phyloP scores from a whole-genome alignment of 2,329 filamentous ascomycete species.

The Fusarium chuoi region DNA sequence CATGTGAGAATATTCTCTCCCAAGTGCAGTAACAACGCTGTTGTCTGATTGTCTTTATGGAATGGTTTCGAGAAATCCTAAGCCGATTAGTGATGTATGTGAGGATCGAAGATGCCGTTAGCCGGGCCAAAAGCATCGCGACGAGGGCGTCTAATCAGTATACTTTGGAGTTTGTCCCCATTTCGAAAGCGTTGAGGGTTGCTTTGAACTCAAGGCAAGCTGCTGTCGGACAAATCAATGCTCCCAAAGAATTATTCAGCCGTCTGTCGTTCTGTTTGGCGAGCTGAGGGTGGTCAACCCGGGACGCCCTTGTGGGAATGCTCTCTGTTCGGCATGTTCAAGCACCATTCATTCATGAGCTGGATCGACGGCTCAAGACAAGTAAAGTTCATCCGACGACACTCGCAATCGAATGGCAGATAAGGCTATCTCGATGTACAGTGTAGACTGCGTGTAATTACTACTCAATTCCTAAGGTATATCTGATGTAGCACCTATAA shows the following conservation, averaged over 20 bases:
- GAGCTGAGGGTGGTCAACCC: neutral
- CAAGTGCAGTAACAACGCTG: neutral
- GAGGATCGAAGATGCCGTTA: neutral
- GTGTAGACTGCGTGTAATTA: neutral
- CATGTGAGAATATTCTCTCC: neutral
- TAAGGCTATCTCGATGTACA: neutral
- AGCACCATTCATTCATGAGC: neutral
- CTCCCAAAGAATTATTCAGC: neutral
- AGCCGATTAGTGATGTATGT: neutral
- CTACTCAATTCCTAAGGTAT: constrained; percentile 22
- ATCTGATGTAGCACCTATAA: constrained; percentile 6
- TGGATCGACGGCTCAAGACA: neutral
- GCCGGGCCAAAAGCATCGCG: neutral
- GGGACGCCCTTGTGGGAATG: neutral
- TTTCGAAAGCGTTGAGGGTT: neutral
- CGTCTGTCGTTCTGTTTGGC: neutral
- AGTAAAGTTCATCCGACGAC: neutral
- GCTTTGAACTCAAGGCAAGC: neutral
- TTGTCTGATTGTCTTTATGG: neutral
- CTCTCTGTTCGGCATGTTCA: neutral
- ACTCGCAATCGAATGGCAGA: neutral
- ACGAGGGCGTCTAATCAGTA: neutral
- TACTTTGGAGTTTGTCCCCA: neutral
- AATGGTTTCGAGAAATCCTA: neutral
- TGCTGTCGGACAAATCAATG: neutral